These are phyloP conservation scores for Ophiostoma himal-ulmi DNA, from an alignment of 2,329 filamentous ascomycete genomes.

Conservation along the genomic window DNA sequence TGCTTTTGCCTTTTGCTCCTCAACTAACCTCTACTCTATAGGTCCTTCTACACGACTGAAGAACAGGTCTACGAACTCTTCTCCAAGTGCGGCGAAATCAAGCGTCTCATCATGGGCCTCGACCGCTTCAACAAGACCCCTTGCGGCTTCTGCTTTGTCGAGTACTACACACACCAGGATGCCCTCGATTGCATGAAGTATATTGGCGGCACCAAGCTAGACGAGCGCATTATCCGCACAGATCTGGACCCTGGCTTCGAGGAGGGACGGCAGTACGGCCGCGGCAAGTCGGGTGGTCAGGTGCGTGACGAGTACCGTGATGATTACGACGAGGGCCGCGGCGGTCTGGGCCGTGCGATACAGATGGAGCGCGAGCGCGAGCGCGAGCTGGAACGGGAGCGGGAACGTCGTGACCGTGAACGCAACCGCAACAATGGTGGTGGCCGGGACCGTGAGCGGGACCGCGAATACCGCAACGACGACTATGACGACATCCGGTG, in stretches of 20 bases:
- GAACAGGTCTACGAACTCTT: constrained; percentile 98
- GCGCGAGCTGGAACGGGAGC: constrained; percentile 50
- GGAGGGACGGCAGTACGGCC: constrained; percentile 91
- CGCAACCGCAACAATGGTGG: constrained; percentile 21
- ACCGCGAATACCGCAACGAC: constrained; percentile 29
- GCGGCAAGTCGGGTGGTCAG: constrained; percentile 92
- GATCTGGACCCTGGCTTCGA: constrained; percentile 94
- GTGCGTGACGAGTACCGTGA: constrained; percentile 96
- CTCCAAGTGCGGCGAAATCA: constrained; percentile 94
- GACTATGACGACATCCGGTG: constrained; percentile 54
- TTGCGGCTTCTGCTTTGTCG: constrained; percentile 98
- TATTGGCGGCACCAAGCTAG: constrained; percentile 93
- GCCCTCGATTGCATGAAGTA: constrained; percentile 98
- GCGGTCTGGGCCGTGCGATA: constrained; percentile 77
- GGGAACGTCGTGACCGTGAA: constrained; percentile 23
- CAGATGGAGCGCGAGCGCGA: constrained; percentile 43
- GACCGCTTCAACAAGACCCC: constrained; percentile 97
- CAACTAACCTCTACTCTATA: constrained; percentile 32
- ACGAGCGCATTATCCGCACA: constrained; percentile 92
- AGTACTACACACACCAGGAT: constrained; percentile 97
- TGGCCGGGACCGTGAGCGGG: constrained; percentile 42
- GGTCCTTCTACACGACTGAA: constrained; percentile 96
- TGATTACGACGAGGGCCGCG: constrained; percentile 91
- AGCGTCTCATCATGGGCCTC: constrained; percentile 94
- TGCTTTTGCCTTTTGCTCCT: background rate